Percentiles rank a stretch among this genome's conserved stretches.
Conservation (phyloP, 306 rosid species). For the Gastrolobium bilobum region DNA sequence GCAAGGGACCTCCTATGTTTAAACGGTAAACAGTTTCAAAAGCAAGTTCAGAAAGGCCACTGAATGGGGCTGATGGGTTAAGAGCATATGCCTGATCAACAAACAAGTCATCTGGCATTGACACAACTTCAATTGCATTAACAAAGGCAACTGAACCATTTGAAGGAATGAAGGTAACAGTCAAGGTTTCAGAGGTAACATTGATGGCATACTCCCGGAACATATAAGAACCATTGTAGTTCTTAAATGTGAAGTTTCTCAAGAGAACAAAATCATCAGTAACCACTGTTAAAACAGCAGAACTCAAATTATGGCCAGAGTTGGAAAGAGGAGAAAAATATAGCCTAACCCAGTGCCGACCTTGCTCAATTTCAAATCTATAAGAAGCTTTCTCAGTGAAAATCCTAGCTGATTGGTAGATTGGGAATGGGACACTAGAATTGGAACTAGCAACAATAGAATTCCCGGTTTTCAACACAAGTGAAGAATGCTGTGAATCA, state of each 20-base stretch:
- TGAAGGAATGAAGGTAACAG: conserved; percentile 74
- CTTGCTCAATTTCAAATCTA: conserved; percentile 66
- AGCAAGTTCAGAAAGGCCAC: conserved; percentile 73
- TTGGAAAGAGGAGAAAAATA: conserved; percentile 74
- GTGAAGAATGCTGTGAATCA: conserved; percentile 70
- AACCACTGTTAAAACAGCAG: conserved; percentile 77
- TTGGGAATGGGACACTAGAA: conserved; percentile 69
- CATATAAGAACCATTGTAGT: conserved; percentile 74
- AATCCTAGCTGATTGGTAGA: conserved; percentile 81
- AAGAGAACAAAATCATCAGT: conserved; percentile 84
- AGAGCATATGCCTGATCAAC: conserved; percentile 79
- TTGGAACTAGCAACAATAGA: conserved; percentile 68
- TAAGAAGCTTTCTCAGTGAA: conserved; percentile 71
- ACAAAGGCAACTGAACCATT: conserved; percentile 82
- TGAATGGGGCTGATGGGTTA: conserved; percentile 69
- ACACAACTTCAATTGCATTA: conserved; percentile 95
- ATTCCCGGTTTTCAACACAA: conserved; percentile 63
- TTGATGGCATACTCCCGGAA: conserved; percentile 87
- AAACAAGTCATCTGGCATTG: conserved; percentile 77
- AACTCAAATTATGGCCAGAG: conserved; percentile 60
- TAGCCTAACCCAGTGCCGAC: conserved; percentile 91
- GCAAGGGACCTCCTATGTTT: conserved; percentile 87
- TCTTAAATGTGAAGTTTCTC: conserved; percentile 75
- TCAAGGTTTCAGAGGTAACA: conserved; percentile 71
- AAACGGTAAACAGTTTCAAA: conserved; percentile 86